Base-by-base conservation (phyloP, 108 stramenopile genomes). In the Stephanodiscus minutulus region DNA sequence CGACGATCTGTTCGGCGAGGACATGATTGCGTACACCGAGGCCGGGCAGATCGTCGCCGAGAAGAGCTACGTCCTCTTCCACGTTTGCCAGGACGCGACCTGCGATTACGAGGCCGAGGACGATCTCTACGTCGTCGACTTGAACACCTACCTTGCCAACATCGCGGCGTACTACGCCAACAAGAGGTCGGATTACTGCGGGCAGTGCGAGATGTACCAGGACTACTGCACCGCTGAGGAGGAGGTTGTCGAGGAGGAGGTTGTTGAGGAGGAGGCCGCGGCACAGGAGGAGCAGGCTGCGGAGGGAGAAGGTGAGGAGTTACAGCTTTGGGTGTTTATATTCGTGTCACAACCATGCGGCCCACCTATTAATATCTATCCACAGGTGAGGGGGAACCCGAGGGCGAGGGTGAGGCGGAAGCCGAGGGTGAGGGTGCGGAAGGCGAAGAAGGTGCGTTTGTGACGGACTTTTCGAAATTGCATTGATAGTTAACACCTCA, bases 71-170 rank as follows among this genome's bases (percentile, higher is more conserved):
- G 74, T 76, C 20, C 58, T 76, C 7, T 76, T 76, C 29, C 61
- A 68, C 39, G 66, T 61, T 28, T 76, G 74, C 47, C 60, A 53
- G 39, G 61, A 59, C 7, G 52, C 22, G 7, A 37, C 55, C 37
- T 73, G 73, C 57, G 68, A 77, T 41, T 52, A 59, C 20, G 78
- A 77, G 15, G 36, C 41, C 20, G 76, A 81, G 17, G 57, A 74
- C n/a, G 79, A 72, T 57, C 49, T 73, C n/a, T 80, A 81, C 67
- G 74, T 84, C 44, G 72, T 78, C 37, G 71, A 81, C 39, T 64
- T 84, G 37, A 7, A 71, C 20, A 73, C 79, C 12, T 84, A 77
- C 54, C 36, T 84, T 33, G 37, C 39, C 0, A 77, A 66, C 37
- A 66, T 77, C 27, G 76, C 72, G 41, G 25, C 54, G 21, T 69